Base-by-base conservation (phyloP, 2,329 filamentous ascomycete genomes). In the Epichloe gansuensis region DNA sequence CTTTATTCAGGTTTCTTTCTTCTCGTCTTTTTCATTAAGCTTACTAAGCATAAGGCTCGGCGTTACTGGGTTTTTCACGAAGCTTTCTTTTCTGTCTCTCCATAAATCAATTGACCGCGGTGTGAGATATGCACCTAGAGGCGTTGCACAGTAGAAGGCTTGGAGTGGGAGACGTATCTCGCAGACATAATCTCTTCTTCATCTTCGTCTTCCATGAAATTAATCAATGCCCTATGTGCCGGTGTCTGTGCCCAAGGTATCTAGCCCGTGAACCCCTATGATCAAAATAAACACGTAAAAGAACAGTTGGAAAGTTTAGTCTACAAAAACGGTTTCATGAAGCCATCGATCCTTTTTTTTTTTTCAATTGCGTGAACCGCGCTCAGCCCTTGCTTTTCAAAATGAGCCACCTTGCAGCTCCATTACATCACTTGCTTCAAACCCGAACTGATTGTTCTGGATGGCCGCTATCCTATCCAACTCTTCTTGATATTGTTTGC, bases 401-500 rank as follows among this genome's bases (percentile, higher is more conserved):
- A 5, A 8, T 36, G n/a, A 27, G 12, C 21, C 39, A 39, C 34
- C 47, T 54, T 42, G 57, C 59, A 78, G 67, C 58, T 78, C 75
- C 76, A 81, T 80, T 53, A 68, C 62, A 57, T 79, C 74, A 34
- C 71, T 76, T 12, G 69, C 71, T 56, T 73, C 69, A 55, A 96
- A 87, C 15, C 86, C 85, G 74, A 94, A 96, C 64, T 94, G 82
- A 53, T 94, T 89, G 63, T 87, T 87, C 68, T 93, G 84, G 65
- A 96, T 89, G 50, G 87, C 85, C 50, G 85, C 87, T 59, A 93
- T 85, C 56, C 89, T 78, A 68, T 98, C 93, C 62, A 98, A 71
- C 68, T 97, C 89, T 25, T 79, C 81, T 69, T 95, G 87, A 66
- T 96, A 98, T 64, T 91, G 86, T 67, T 85, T 88, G 62, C 90